Conservation (phyloP, 2,329 filamentous ascomycete species). For the Venturia pyrina region DNA sequence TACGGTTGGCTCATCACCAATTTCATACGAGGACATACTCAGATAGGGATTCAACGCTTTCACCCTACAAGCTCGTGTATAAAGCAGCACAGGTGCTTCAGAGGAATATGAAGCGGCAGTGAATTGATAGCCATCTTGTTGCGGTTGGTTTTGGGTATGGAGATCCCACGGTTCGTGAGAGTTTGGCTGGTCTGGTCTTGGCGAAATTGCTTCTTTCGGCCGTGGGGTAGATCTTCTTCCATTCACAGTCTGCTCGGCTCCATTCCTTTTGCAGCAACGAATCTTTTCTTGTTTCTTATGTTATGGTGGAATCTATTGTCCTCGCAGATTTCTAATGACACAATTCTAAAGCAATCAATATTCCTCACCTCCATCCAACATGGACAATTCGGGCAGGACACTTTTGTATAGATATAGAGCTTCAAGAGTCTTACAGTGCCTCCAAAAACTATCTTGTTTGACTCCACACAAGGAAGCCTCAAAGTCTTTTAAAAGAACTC, state of each 20-base stretch:
- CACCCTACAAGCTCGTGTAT: background rate
- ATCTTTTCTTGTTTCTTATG: too few species aligned
- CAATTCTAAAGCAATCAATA: too few species aligned
- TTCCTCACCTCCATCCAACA: too few species aligned
- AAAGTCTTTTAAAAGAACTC: background rate
- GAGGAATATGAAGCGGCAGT: background rate
- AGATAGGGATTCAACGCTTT: background rate
- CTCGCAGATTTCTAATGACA: too few species aligned
- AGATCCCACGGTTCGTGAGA: background rate
- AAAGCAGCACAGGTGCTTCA: background rate
- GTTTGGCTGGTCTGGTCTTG: background rate
- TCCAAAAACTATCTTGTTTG: background rate
- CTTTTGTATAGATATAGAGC: too few species aligned
- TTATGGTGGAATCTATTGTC: too few species aligned
- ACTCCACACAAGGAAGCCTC: background rate
- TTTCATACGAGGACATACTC: background rate
- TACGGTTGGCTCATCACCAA: slow-evolving; percentile 25
- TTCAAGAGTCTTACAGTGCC: too few species aligned
- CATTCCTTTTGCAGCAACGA: too few species aligned
- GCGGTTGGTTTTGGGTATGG: background rate
- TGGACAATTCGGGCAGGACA: too few species aligned
- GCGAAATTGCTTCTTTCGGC: background rate
- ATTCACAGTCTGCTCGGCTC: too few species aligned
- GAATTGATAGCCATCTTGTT: background rate
- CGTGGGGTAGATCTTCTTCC: background rate